Evolutionary conservation across 768 basidiomycete species (phyloP).

Genomic region (Multifurca ochricompacta): DNA sequence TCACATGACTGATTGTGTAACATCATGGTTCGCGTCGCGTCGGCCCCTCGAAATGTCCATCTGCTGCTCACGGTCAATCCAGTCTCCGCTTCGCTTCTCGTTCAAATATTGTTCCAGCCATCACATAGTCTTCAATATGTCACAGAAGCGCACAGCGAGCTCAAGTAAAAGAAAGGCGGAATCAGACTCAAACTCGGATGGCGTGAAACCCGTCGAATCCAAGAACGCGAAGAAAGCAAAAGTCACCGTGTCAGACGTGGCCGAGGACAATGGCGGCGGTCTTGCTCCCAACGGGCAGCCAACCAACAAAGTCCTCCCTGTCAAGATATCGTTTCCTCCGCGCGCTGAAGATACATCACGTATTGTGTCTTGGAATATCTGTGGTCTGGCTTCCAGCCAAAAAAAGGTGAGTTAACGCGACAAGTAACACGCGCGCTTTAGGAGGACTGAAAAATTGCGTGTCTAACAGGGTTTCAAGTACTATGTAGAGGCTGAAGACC

Average conservation of each 20-base stretch:
- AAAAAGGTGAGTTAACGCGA: constrained; percentile 52
- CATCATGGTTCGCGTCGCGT: constrained; percentile 6
- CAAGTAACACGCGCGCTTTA: neutral
- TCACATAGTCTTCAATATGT: neutral
- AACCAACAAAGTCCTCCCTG: constrained; percentile 68
- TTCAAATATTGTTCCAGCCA: neutral
- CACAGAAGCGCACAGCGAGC: constrained; percentile 6
- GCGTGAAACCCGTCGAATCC: neutral
- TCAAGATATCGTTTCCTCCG: constrained; percentile 47
- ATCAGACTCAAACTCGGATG: neutral
- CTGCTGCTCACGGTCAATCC: neutral
- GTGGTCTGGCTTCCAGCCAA: constrained; percentile 62
- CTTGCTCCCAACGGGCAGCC: constrained; percentile 46
- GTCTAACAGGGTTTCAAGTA: constrained; percentile 72
- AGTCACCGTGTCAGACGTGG: neutral
- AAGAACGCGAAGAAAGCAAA: constrained; percentile 14
- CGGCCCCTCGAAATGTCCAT: too few species aligned
- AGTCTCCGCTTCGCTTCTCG: neutral
- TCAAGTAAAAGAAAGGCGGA: constrained; percentile 16
- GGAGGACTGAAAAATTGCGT: neutral
- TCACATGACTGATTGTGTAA: too few species aligned
- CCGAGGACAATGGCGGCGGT: constrained; percentile 2
- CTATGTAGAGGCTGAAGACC: constrained; percentile 81
- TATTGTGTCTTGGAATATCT: constrained; percentile 74
- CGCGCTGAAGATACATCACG: constrained; percentile 41